Evolutionary conservation across 345 rosid species (phyloP), one percentile per base, ranked within the genome.

Genomic region (Pistacia integerrima): DNA sequence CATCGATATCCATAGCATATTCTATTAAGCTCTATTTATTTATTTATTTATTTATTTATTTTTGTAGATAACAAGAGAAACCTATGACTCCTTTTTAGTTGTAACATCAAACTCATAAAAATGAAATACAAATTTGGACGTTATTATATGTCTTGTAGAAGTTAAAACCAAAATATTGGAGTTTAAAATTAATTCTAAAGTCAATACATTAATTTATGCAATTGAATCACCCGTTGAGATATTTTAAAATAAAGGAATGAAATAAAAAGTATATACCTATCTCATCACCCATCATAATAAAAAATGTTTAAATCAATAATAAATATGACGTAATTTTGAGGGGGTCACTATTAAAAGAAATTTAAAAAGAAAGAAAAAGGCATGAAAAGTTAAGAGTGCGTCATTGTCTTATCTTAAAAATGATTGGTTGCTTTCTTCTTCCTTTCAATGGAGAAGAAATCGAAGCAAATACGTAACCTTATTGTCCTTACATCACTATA

Each of bases 321-420:
- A 51, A 13, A 25, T 41, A 44, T 74, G 60, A 11, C 2, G 69
- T 3, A 14, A 36, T 49, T 49, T 2, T 9, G 10, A 20, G 2
- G 46, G 25, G 68, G 61, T 73, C 69, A 14, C 69, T 28, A 62
- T 61, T 49, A 63, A 74, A 63, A 13, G 64, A 65, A 49, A 25
- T 25, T 25, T 25, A 11, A 4, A 61, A 17, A 5, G 13, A 59
- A 22, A 51, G 30, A 71, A 56, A 55, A 2, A 14, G 46, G 51
- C 4, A 14, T 38, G 4, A 36, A 54, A 56, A 36, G 54, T 41
- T 71, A 9, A 10, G 11, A 54, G 36, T 41, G 67, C 46, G 30
- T 28, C 22, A 5, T 4, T 76, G 55, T 72, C 64, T 44, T 72
- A 36, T 69, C 78, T 18, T 64, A 46, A 44, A n/a, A 69, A 77